Base-by-base conservation (phyloP, 108 stramenopile genomes). In the Skeletonema potamos region DNA sequence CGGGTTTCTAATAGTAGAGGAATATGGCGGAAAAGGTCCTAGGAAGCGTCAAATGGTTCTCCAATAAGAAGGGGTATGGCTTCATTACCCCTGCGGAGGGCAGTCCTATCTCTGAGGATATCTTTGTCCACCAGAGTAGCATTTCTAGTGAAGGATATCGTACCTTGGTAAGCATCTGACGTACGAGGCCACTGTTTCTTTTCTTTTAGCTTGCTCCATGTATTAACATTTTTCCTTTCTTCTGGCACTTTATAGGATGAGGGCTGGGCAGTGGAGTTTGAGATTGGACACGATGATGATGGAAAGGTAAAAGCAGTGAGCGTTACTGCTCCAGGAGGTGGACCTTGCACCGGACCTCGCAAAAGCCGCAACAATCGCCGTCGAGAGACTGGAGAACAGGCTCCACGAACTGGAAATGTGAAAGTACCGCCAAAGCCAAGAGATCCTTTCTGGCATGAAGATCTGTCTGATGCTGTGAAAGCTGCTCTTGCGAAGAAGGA, bases 21-120 rank as follows among this genome's bases (percentile, higher is more conserved):
- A 72, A 27, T 15, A 73, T 73, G 73, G 64, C 73, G 63, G 71
- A 79, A 59, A 86, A 84, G 68, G 61, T 88, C 63, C 70, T 87
- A 76, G 92, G 89, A 73, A 84, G 72, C 22, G 89, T 90, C 41
- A 93, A 93, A 68, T 93, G 92, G 92, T 93, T 93, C 72, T 86
- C 85, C 46, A 90, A 84, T 72, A 82, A 82, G 64, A 90, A 89
- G 81, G 89, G 92, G 9, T 93, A 77, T 43, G 92, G 92, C 15
- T 93, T 93, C 72, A 78, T 93, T 37, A 85, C 89, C 12, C 88
- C 92, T 36, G 81, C 73, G 20, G 73, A 73, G 11, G 88, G 86
- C 4, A 86, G 85, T 46, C 66, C 76, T 32, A 46, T 77, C 32
- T 63, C 70, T 18, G 92, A 93, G 66, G 92, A 93, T 76, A 80